A percentile compares a stretch with the other conserved stretches of the same genome.
phyloP scores from a whole-genome alignment of 225 moss, liverwort and hornwort genomes.

The Climacium dendroides region DNA sequence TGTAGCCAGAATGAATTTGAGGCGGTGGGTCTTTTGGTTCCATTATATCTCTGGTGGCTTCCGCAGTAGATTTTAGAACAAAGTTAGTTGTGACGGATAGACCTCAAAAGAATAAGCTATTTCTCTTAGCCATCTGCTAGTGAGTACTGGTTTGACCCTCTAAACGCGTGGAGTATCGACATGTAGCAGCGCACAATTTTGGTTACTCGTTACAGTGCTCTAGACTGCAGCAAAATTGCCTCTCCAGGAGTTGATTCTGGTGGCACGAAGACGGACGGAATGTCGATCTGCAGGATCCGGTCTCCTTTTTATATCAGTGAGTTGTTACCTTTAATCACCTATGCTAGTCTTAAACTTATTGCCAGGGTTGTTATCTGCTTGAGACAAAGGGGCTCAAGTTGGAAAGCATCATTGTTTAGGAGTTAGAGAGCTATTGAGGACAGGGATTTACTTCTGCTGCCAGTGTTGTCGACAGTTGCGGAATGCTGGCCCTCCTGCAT shows the following conservation, averaged over 20 bases:
- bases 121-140: neutral
- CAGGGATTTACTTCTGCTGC: neutral
- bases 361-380: neutral
- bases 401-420: neutral
- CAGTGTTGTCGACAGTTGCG: neutral
- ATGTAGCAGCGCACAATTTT: neutral
- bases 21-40: neutral
- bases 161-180: neutral
- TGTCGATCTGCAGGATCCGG: neutral
- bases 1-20: neutral
- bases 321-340: neutral
- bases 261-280: neutral
- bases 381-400: constrained; percentile 1
- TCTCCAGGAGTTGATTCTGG: neutral
- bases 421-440: neutral
- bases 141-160: neutral
- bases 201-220: neutral
- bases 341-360: neutral
- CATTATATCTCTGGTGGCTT: neutral
- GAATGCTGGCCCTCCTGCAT: neutral
- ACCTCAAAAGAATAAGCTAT: neutral
- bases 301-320: neutral
- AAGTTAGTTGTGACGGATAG: neutral
- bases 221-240: neutral
- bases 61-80: neutral